Evolutionary conservation across 192 early-diverging fungal species (phyloP).

Genomic region (Pilaira anomala): DNA sequence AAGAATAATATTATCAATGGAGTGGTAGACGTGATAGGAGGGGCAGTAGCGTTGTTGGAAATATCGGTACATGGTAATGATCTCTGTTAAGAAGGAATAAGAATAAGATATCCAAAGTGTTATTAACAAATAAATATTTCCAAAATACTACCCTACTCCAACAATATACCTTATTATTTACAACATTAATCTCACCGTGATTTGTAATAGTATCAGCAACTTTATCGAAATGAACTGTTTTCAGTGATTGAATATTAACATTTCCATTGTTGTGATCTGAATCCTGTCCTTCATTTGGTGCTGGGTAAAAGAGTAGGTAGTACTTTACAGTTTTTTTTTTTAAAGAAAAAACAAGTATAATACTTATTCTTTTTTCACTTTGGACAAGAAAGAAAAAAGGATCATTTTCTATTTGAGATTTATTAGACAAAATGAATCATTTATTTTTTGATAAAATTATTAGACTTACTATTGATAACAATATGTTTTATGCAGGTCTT

Average conservation of each 20-base stretch:
- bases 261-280: conserved; percentile 1
- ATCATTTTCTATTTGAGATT: too few relatives aligned
- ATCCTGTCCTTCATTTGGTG: conserved; percentile 7
- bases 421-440: too few relatives aligned
- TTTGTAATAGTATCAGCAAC: conserved; percentile 12
- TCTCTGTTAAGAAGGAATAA: conserved; percentile 15
- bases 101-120: conserved; percentile 14
- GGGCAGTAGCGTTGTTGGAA: conserved; percentile 1
- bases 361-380: too few relatives aligned
- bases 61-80: conserved; percentile 9
- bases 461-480: too few relatives aligned
- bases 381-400: too few relatives aligned
- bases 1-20: not conserved
- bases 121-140: conserved; percentile 3
- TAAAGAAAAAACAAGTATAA: too few relatives aligned
- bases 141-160: conserved; percentile 6
- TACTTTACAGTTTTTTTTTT: too few relatives aligned
- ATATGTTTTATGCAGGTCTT: too few relatives aligned
- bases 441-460: too few relatives aligned
- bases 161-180: conserved; percentile 12
- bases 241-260: conserved; percentile 4
- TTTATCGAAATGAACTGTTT: conserved; percentile 10
- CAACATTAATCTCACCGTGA: conserved; percentile 9
- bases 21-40: conserved; percentile 2
- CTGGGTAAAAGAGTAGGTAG: too few relatives aligned